Evolutionary conservation across 108 stramenopile species (phyloP).

Genomic region (Hondaea fermentalgiana): DNA sequence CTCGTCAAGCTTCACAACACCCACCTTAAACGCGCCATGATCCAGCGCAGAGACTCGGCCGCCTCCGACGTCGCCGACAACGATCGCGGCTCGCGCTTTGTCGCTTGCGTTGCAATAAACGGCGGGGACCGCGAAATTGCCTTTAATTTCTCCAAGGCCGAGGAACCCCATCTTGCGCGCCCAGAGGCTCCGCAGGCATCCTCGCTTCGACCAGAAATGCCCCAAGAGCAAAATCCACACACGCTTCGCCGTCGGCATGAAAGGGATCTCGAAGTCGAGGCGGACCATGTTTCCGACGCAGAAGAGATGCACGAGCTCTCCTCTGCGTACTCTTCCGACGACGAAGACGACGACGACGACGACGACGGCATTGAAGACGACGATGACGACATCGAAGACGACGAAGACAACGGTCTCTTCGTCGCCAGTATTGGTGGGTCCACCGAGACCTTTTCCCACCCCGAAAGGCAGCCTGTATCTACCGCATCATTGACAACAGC

Average conservation of each 20-base stretch:
- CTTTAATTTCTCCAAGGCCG: conserved; percentile 2
- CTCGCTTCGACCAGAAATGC: neutral
- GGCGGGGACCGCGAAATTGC: neutral
- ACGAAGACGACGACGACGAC: neutral
- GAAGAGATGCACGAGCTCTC: neutral
- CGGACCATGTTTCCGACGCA: neutral
- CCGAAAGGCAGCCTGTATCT: too few relatives aligned
- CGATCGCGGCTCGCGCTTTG: neutral
- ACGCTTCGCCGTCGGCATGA: too few relatives aligned
- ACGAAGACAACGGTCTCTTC: too few relatives aligned
- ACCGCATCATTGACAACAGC: too few relatives aligned
- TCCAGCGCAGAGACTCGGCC: neutral
- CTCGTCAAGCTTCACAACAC: conserved; percentile 10
- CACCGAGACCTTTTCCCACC: too few relatives aligned
- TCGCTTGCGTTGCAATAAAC: neutral
- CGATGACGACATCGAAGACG: too few relatives aligned
- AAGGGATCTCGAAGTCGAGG: too few relatives aligned
- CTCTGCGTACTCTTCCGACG: neutral
- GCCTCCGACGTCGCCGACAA: neutral
- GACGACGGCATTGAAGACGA: neutral
- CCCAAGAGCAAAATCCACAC: neutral
- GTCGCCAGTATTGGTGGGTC: too few relatives aligned
- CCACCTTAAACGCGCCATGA: neutral
- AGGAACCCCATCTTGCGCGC: neutral
- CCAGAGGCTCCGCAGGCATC: neutral